These are phyloP conservation scores for Acanthamoeba sp. DNA, from an alignment of 208 protist genomes.

Conservation along the genomic window DNA sequence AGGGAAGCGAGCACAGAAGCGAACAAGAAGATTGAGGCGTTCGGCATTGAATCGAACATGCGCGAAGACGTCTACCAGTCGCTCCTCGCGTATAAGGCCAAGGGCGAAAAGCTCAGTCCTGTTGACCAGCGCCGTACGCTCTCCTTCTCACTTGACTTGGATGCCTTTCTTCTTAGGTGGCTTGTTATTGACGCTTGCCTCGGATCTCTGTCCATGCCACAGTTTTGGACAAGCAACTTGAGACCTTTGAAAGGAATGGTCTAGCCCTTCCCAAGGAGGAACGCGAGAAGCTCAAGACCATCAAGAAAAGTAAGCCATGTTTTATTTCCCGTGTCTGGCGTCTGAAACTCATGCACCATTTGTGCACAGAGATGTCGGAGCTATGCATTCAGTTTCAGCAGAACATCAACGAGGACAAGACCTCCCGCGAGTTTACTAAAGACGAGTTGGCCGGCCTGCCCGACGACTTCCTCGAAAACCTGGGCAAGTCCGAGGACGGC, in stretches of 20 bases:
- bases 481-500: slow-evolving; percentile 60
- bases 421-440: slow-evolving; percentile 81
- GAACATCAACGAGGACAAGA: slow-evolving; percentile 89
- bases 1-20: slow-evolving; percentile 45
- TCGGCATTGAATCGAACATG: slow-evolving; percentile 69
- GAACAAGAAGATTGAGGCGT: slow-evolving; percentile 57
- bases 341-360: background rate
- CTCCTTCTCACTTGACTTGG: background rate
- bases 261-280: slow-evolving; percentile 11
- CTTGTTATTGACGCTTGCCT: background rate
- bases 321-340: no score
- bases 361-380: slow-evolving; percentile 35
- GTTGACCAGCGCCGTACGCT: background rate
- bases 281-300: slow-evolving; percentile 59
- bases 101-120: slow-evolving; percentile 25
- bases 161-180: background rate
- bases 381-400: slow-evolving; percentile 80
- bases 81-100: slow-evolving; percentile 11
- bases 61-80: slow-evolving; percentile 44
- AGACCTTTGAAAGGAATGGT: slow-evolving; percentile 40
- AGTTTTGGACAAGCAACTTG: slow-evolving; percentile 46
- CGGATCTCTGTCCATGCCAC: background rate
- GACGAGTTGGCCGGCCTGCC: slow-evolving; percentile 83
- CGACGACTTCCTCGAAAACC: slow-evolving; percentile 77
- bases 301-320: slow-evolving; percentile 42